These are phyloP conservation scores for Polygonum maritimum DNA, from an alignment of 148 eudicot genomes.

Conservation along the genomic window DNA sequence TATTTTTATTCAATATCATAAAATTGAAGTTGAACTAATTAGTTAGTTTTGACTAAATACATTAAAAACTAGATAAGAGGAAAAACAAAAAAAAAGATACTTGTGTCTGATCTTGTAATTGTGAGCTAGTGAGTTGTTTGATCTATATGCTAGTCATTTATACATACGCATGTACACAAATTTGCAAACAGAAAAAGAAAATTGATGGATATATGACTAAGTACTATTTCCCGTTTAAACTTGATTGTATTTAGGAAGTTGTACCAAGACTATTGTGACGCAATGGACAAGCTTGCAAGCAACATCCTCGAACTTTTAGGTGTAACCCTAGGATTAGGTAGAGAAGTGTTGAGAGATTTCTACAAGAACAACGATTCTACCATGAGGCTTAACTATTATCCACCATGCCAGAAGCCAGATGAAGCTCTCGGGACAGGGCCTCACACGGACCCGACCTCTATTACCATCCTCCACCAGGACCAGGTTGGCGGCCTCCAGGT, in stretches of 20 bases:
- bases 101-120: too few species aligned
- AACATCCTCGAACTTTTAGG: constrained; percentile 55
- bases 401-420: constrained; percentile 62
- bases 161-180: too few species aligned
- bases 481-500: constrained; percentile 65
- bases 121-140: too few species aligned
- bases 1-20: too few species aligned
- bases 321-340: constrained; percentile 43
- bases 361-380: constrained; percentile 45
- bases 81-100: too few species aligned
- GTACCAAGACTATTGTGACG: constrained; percentile 48
- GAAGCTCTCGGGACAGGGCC: constrained; percentile 63
- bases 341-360: constrained; percentile 27
- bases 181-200: too few species aligned
- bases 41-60: too few species aligned
- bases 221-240: background rate
- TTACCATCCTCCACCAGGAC: constrained; percentile 73
- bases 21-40: too few species aligned
- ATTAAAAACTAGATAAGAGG: too few species aligned
- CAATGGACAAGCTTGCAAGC: constrained; percentile 29
- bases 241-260: constrained; percentile 22
- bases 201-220: too few species aligned
- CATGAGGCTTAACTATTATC: constrained; percentile 61
- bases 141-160: too few species aligned
- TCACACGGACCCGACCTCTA: constrained; percentile 61